Base-by-base conservation (phyloP, 495 filamentous ascomycete species). In the Podospora pseudopauciseta region DNA sequence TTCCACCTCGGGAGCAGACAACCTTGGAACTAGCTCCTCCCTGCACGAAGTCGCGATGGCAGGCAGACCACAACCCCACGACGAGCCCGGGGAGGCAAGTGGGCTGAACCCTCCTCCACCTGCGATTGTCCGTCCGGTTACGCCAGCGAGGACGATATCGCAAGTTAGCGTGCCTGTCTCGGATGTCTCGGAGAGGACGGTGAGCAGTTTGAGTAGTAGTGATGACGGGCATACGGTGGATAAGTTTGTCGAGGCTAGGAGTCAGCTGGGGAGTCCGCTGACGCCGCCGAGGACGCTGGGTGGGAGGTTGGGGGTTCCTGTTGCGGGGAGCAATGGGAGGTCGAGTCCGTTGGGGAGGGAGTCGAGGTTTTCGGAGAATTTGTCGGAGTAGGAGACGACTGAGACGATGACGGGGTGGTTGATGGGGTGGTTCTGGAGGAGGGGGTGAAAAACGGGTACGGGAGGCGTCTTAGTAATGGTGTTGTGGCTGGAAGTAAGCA, bases 1-100 rank as follows among this genome's bases (percentile, higher is more conserved):
- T 66, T 76, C 67, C 75, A 69, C 23, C 80, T 76, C 55, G 76
- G 70, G 26, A 67, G 72, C 39, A 66, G 74, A 76, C 63, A 61
- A 77, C 15, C 79, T 19, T 2, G 23, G 61, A 28, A 19, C 27
- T 16, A 60, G 67, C 56, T 18, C 77, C 6, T 82, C 80, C 64
- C 76, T 82, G 65, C 82, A 81, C 26, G 83, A 86, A 62, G 84
- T 86, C 1, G 83, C 84, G 13, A 71, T 86, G 76, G 85, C 83
- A 5, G 82, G 82, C 1, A 78, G 79, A 9, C 16, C 9, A 26
- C 68, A 68, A 55, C 32, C 9, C 18, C 65, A 66, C 58, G 72
- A 72, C 53, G 69, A 71, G 5, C 32, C 13, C 32, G 27, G 30
- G n/a, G 32, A 19, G 32, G 2, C 23, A 5, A n/a, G 34, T n/a